Percentiles rank a stretch among this genome's conserved stretches.
phyloP scores from a whole-genome alignment of 2,329 filamentous ascomycete species.

The Penicillium sp. region DNA sequence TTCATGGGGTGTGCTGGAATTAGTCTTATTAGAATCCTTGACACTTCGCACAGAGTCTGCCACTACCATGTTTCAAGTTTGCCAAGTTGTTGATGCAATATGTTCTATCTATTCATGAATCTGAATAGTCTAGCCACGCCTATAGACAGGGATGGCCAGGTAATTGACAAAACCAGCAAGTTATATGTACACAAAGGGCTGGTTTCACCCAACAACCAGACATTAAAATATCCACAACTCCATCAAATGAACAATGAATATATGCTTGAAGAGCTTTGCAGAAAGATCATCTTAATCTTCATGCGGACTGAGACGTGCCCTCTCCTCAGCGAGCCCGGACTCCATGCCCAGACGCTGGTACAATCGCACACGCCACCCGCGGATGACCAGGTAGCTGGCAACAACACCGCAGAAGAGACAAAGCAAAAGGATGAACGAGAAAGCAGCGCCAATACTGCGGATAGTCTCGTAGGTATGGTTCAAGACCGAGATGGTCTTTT shows the following conservation, averaged over 20 bases:
- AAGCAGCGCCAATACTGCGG: constrained; percentile 21
- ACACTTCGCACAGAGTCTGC: too few relatives aligned
- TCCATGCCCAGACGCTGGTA: constrained; percentile 20
- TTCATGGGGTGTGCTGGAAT: too few relatives aligned
- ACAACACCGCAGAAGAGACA: constrained; percentile 17
- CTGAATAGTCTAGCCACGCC: too few relatives aligned
- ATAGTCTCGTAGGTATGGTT: constrained; percentile 18
- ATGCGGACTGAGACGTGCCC: constrained; percentile 12
- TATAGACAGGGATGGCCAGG: too few relatives aligned
- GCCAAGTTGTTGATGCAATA: too few relatives aligned
- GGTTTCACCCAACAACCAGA: background rate
- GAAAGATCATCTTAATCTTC: constrained; percentile 8
- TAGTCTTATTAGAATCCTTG: too few relatives aligned
- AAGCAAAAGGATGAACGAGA: constrained; percentile 20
- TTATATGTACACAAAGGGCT: constrained; percentile 11
- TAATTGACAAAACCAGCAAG: background rate
- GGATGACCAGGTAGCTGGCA: constrained; percentile 19
- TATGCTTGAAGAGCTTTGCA: background rate
- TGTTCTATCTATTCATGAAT: too few relatives aligned
- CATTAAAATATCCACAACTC: constrained; percentile 9
- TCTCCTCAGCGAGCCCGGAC: constrained; percentile 14
- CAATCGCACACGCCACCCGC: constrained; percentile 26
- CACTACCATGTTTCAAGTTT: too few relatives aligned
- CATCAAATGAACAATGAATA: constrained; percentile 3
- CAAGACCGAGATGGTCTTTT: constrained; percentile 19